Evolutionary conservation across 257 asterid species (phyloP).

Genomic region (Eucommia ulmoides): DNA sequence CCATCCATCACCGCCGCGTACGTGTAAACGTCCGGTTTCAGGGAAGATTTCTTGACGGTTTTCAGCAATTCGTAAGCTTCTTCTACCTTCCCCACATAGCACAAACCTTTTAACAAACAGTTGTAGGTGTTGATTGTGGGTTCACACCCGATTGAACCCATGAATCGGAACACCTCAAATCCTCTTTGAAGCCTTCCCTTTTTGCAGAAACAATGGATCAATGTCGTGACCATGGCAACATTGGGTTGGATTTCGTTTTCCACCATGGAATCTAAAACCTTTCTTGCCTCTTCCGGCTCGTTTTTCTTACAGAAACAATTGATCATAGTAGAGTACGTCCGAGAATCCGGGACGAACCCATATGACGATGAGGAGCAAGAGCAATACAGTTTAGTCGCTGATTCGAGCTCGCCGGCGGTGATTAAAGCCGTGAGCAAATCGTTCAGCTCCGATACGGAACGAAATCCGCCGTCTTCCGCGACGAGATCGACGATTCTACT

Average conservation of each 20-base stretch:
- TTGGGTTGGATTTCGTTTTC: conserved; percentile 39
- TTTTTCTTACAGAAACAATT: conserved; percentile 37
- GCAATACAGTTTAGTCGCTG: conserved; percentile 32
- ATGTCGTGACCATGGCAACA: conserved; percentile 47
- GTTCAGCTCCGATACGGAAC: conserved; percentile 25
- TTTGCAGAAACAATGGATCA: conserved; percentile 41
- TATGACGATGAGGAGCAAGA: conserved; percentile 15
- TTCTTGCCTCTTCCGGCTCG: conserved; percentile 31
- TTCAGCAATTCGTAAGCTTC: conserved; percentile 41
- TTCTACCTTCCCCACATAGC: conserved; percentile 79
- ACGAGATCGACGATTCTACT: conserved; percentile 6
- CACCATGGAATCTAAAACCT: conserved; percentile 26
- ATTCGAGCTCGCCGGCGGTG: conserved; percentile 34
- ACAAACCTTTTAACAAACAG: conserved; percentile 62
- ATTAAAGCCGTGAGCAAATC: conserved; percentile 25
- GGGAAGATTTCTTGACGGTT: conserved; percentile 27
- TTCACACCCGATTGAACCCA: conserved; percentile 39
- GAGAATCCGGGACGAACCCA: conserved; percentile 23
- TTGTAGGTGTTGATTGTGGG: conserved; percentile 72
- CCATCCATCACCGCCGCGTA: conserved; percentile 79
- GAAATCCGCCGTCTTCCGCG: conserved; percentile 19
- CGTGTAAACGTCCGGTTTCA: conserved; percentile 51
- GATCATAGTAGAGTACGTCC: conserved; percentile 37
- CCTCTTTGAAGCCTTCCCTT: conserved; percentile 44
- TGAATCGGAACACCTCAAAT: conserved; percentile 43